A percentile compares a stretch with the other conserved stretches of the same genome.
Evolutionary conservation across 1,139 yeast species (phyloP).

Genomic region (Taphrina deformans): DNA sequence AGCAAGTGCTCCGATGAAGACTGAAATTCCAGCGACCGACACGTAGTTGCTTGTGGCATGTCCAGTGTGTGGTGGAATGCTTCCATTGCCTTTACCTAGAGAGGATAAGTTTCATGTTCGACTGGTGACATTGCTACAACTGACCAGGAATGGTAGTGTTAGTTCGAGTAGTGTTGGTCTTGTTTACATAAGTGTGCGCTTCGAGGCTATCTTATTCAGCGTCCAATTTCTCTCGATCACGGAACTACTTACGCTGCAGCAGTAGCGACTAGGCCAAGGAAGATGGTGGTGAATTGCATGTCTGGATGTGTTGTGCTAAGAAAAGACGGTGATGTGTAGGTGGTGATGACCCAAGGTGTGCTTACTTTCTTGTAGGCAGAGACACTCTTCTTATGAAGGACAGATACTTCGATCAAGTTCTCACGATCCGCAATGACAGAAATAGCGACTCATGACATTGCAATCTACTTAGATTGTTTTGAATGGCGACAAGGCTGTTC

Average conservation of each 20-base stretch:
- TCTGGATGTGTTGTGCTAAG: neutral
- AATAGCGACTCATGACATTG: constrained; percentile 2
- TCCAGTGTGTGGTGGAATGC: constrained; percentile 4
- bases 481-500: neutral
- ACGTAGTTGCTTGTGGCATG: constrained; percentile 6
- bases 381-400: neutral
- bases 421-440: neutral
- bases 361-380: neutral
- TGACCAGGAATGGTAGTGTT: neutral
- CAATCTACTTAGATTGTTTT: constrained; percentile 6
- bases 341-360: too few species aligned
- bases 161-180: neutral
- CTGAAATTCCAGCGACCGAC: constrained; percentile 1
- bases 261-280: neutral
- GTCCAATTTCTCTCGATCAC: neutral
- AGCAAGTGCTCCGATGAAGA: constrained; percentile 2
- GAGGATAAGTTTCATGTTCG: neutral
- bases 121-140: neutral
- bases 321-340: too few species aligned
- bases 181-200: neutral
- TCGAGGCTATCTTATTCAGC: neutral
- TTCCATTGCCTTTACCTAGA: neutral
- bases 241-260: constrained; percentile 6
- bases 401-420: constrained; percentile 2
- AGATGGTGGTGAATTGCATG: constrained; percentile 1